Base-by-base conservation (phyloP, 441 rosid genomes). In the Macaranga tanarius region DNA sequence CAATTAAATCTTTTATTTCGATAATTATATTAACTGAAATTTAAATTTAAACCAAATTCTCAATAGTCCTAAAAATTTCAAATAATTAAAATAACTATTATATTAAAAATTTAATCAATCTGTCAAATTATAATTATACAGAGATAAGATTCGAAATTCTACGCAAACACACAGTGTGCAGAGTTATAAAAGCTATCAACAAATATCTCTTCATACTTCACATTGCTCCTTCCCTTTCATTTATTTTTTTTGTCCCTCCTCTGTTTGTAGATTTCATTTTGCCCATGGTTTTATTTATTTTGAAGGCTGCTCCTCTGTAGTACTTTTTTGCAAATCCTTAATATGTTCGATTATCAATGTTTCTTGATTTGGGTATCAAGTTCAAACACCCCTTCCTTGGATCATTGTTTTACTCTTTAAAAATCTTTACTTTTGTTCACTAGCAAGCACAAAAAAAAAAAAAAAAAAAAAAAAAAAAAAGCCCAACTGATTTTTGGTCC, bases 341-440 rank as follows among this genome's bases (percentile, higher is more conserved):
- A 58, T 42, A 63, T 75, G 76, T 61, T 63, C 75, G 69, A 83
- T 73, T 77, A 79, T 84, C 54, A 38, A 44, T 73, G 79, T 77
- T 75, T 80, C 70, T 79, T 75, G 80, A 83, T 84, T 84, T 84
- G 83, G 85, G 80, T 80, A 54, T 81, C 70, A 26, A 48, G 22
- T 71, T 81, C 69, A 23, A 44, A 22, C 65, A 20, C 81, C 54
- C 65, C 73, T 54, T 74, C 68, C 60, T 70, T 72, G 58, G 86
- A 83, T 84, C 86, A 70, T 60, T 57, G 47, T 69, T 73, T 58
- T 70, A 65, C 50, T 40, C 67, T 50, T 70, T 77, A 28, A 57
- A 75, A 55, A 45, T 77, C 52, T 64, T 20, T 73, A 9, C 69
- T 47, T 63, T 72, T 73, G 60, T 61, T 31, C 63, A 26, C 71